Evolutionary conservation across 2,329 filamentous ascomycete genomes (phyloP).

Genomic region (Colletotrichum musae): DNA sequence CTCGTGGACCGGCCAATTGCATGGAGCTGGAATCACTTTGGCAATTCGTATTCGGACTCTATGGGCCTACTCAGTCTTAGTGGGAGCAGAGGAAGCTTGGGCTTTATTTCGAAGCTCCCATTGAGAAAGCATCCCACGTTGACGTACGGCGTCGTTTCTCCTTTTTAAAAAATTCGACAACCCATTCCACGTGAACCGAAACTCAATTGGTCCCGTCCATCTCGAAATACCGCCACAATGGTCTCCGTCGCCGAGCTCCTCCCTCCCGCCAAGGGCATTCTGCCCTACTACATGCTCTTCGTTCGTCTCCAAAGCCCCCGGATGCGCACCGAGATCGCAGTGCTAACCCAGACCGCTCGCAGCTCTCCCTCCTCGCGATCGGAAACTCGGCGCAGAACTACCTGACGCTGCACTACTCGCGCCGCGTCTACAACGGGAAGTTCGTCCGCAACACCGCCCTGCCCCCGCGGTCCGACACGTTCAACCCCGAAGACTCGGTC

Average conservation of each 20-base stretch:
- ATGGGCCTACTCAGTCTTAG: neutral
- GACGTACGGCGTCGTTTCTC: neutral
- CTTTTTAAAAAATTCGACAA: neutral
- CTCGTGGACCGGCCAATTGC: neutral
- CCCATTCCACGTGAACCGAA: neutral
- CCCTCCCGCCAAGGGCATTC: slow-evolving; percentile 65
- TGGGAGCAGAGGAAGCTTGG: slow-evolving; percentile 10
- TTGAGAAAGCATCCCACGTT: neutral
- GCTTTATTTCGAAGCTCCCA: neutral
- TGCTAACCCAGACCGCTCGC: slow-evolving; percentile 8
- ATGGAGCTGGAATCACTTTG: neutral
- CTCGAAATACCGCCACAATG: slow-evolving; percentile 51
- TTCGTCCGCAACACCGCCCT: slow-evolving; percentile 68
- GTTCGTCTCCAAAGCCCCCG: slow-evolving; percentile 54
- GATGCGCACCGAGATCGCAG: neutral
- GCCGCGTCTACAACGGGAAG: slow-evolving; percentile 85
- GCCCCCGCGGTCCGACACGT: slow-evolving; percentile 55
- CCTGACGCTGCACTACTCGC: slow-evolving; percentile 82
- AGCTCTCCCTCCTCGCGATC: slow-evolving; percentile 88
- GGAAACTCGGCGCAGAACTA: slow-evolving; percentile 91
- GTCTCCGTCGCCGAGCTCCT: slow-evolving; percentile 61
- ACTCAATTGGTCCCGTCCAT: neutral
- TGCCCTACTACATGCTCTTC: slow-evolving; percentile 72
- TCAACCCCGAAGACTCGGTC: slow-evolving; percentile 67
- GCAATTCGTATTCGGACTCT: slow-evolving; percentile 13